These are phyloP conservation scores for Emmonsiellopsis sp. DNA, from an alignment of 2,329 filamentous ascomycete species.

Conservation along the genomic window DNA sequence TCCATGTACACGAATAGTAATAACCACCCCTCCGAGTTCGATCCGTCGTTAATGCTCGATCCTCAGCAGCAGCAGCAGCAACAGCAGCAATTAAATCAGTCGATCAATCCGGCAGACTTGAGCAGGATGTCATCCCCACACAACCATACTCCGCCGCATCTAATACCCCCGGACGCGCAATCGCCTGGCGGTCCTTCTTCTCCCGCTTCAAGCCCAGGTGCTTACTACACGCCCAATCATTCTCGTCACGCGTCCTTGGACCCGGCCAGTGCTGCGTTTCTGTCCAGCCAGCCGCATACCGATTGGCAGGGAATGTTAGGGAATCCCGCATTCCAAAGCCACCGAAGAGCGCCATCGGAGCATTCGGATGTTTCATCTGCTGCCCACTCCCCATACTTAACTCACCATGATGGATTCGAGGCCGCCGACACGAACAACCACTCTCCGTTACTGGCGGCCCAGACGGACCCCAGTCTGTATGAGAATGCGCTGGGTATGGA, in stretches of 20 bases:
- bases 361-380: constrained; percentile 83
- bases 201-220: constrained; percentile 43
- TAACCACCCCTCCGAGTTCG: constrained; percentile 22
- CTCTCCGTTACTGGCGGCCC: constrained; percentile 69
- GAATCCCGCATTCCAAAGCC: constrained; percentile 61
- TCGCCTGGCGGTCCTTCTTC: constrained; percentile 47
- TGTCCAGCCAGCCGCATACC: constrained; percentile 38
- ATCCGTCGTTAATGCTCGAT: constrained; percentile 31
- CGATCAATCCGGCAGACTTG: constrained; percentile 38
- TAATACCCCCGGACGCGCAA: constrained; percentile 45
- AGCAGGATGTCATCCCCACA: constrained; percentile 37
- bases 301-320: constrained; percentile 50
- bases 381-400: constrained; percentile 72
- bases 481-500: constrained; percentile 70
- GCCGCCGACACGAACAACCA: constrained; percentile 56
- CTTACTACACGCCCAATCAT: constrained; percentile 8
- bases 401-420: constrained; percentile 71
- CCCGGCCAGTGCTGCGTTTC: constrained; percentile 50
- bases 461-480: constrained; percentile 62
- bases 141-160: constrained; percentile 46
- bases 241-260: constrained; percentile 49
- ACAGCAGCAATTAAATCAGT: constrained; percentile 28
- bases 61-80: constrained; percentile 24
- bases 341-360: constrained; percentile 79
- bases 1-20: constrained; percentile 27